phyloP scores from a whole-genome alignment of 2,329 filamentous ascomycete genomes.

The Diplocarpon rosae region DNA sequence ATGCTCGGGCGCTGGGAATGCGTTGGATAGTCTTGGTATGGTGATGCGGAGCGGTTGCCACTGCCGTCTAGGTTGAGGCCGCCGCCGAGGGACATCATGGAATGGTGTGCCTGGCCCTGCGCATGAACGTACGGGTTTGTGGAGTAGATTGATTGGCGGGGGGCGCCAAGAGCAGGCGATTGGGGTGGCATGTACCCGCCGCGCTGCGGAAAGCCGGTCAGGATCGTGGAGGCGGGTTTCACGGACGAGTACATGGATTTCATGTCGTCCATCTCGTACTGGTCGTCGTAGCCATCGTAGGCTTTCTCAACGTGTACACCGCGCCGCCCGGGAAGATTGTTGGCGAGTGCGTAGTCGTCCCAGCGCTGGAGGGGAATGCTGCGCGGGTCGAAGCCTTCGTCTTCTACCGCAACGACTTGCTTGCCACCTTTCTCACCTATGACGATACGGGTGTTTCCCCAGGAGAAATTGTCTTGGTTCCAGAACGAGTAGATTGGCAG shows the following conservation, averaged over 20 bases:
- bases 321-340: conserved; percentile 84
- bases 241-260: conserved; percentile 92
- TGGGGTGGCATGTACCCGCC: conserved; percentile 68
- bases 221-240: conserved; percentile 72
- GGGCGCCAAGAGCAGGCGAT: conserved; percentile 58
- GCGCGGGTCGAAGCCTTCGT: conserved; percentile 79
- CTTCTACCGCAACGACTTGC: conserved; percentile 76
- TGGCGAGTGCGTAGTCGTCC: conserved; percentile 86
- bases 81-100: conserved; percentile 53
- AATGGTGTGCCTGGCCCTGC: conserved; percentile 37
- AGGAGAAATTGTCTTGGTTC: conserved; percentile 98
- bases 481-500: conserved; percentile 97
- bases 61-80: conserved; percentile 29
- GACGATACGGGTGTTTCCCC: conserved; percentile 97
- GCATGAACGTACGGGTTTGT: conserved; percentile 39
- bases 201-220: conserved; percentile 69
- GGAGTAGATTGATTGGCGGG: conserved; percentile 30
- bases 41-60: conserved; percentile 38
- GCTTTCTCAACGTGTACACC: conserved; percentile 58
- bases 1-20: conserved; percentile 41
- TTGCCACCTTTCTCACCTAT: conserved; percentile 89
- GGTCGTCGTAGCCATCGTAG: conserved; percentile 58
- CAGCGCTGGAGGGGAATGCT: conserved; percentile 90
- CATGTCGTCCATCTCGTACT: conserved; percentile 97
- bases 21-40: conserved; percentile 43